Conservation (phyloP, 148 eudicot genomes). For the Rhododendron ferrugineum region DNA sequence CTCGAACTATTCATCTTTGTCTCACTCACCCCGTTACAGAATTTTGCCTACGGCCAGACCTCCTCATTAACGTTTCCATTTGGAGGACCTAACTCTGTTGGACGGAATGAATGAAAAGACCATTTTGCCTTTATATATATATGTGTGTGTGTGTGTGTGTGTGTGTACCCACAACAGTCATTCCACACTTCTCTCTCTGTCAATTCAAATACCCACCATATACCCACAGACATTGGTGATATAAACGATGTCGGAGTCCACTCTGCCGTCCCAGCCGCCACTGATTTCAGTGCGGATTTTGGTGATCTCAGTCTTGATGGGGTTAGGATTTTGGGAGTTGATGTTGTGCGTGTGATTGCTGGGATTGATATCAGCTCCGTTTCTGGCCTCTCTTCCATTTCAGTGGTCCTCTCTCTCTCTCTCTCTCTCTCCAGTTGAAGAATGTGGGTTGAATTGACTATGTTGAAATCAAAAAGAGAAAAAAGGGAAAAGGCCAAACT, state of each 20-base stretch:
- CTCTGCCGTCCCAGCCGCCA: neutral
- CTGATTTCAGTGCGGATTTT: conserved; percentile 39
- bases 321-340: conserved; percentile 83
- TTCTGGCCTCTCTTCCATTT: conserved; percentile 79
- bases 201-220: no score
- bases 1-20: no score
- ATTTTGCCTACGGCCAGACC: no score
- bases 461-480: neutral
- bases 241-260: conserved; percentile 93
- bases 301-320: conserved; percentile 80
- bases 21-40: no score
- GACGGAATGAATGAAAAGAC: no score
- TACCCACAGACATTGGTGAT: conserved; percentile 30
- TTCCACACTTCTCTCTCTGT: no score
- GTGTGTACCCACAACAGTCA: no score
- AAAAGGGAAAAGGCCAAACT: neutral
- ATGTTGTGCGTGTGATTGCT: conserved; percentile 66
- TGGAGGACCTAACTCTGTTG: no score
- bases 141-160: no score
- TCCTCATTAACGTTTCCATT: no score
- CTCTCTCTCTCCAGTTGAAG: neutral
- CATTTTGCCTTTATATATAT: no score
- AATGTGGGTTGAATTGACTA: neutral
- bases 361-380: conserved; percentile 89
- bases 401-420: neutral